Base-by-base conservation (phyloP, 228 moss, liverwort and hornwort species). In the Sphagnum magellanicum region DNA sequence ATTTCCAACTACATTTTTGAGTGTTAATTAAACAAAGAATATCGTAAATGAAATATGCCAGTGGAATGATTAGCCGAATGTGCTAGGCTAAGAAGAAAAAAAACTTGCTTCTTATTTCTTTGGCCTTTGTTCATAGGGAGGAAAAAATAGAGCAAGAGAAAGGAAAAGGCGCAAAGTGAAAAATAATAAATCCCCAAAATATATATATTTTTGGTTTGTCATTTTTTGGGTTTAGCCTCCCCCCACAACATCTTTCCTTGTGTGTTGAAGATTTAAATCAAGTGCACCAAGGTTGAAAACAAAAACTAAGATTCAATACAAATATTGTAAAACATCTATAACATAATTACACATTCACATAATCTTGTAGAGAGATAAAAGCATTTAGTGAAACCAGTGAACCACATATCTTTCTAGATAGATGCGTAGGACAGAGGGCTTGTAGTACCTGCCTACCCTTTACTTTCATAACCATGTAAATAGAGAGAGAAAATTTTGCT, bases 41-140 rank as follows among this genome's bases (percentile, higher is more conserved):
- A 53, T 53, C 53, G 53, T 53, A 12, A 53, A 53, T 66, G 66
- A 66, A 14, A 66, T 4, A 66, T 66, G 66, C n/a, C 50, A 66
- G 1, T 1, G 1, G 53, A 53, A 53, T 53, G 53, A 55, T 55
- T 1, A 55, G 1, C 53, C 53, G 2, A 12, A 55, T 1, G 53
- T 66, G 66, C 5, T 66, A 14, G 51, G 51, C 5, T 51, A 51
- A 50, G 64, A 64, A 32, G 64, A 64, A 4, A 64, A 64, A 46
- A 64, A 5, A 48, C 64, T 64, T 64, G 64, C 3, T 64, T 64
- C 4, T 5, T 64, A 64, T 64, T 5, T 13, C 6, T 13, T 49
- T 13, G 6, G 1, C 46, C 15, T 64, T 64, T 64, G 17, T 5
- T 48, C 0, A 4, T 64, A 64, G 13, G 49, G 64, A 17, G 6